Base-by-base conservation (phyloP, 257 asterid species). In the Catharanthus roseus region DNA sequence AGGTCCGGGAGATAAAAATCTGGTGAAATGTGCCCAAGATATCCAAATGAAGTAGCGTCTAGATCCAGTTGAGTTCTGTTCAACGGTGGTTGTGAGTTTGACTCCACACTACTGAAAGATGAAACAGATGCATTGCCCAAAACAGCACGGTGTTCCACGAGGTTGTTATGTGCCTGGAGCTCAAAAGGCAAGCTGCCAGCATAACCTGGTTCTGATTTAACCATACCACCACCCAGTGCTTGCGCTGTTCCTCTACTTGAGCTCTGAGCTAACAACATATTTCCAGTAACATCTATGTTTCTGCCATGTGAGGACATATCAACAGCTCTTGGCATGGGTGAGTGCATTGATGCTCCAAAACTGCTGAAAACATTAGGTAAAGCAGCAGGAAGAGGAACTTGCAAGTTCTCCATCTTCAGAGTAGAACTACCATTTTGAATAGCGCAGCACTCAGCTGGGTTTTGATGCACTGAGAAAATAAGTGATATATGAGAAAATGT, bases 91-190 rank as follows among this genome's bases (percentile, higher is more conserved):
- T 87, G 90, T 3, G 90, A 82, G 55, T 81, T 86, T 62, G 96
- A 81, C 68, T 84, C 92, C 16, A 82, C 88, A 71, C 89, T 81
- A 70, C 90, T 81, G 78, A 83, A 87, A 72, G 92, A 83, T 38
- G 89, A 71, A 28, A 84, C 87, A 74, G 95, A 80, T 58, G 88
- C 86, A 84, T 87, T 92, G 44, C 87, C 87, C 82, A 87, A 77
- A 75, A 83, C 71, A 55, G 88, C 78, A 69, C 85, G 87, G 50
- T 87, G 80, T 68, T 85, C 96, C 79, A 84, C 69, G 75, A 79
- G 82, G 73, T 82, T 87, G 80, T 79, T 82, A 56, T 82, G 88
- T 34, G 79, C 85, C 53, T 82, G 83, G 80, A 83, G 84, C 69
- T 82, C 78, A 60, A 84, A 91, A 72, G 83, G 79, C 7, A 86